Evolutionary conservation across 345 rosid genomes (phyloP).

Genomic region (Carallia brachiata): DNA sequence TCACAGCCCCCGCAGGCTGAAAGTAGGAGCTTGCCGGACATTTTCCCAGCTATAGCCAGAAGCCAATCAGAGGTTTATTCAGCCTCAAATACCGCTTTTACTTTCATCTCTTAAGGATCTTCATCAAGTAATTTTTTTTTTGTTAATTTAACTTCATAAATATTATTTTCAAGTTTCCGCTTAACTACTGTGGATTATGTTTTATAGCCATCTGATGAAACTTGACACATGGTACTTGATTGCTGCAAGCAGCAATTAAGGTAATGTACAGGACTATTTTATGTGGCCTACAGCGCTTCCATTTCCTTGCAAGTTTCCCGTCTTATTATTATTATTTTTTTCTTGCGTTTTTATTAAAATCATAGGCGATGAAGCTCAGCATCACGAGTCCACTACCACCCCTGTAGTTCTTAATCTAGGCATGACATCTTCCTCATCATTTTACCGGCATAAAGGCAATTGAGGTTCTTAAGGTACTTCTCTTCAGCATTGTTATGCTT

Average conservation of each 20-base stretch:
- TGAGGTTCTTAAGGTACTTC: constrained; percentile 84
- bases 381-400: constrained; percentile 59
- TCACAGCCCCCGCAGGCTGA: constrained; percentile 76
- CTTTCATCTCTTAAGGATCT: constrained; percentile 62
- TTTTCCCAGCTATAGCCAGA: constrained; percentile 75
- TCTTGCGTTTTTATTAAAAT: constrained; percentile 13
- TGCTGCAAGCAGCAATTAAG: constrained; percentile 69
- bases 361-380: constrained; percentile 57
- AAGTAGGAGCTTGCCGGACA: constrained; percentile 89
- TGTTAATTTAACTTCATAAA: background rate
- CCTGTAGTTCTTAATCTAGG: constrained; percentile 86
- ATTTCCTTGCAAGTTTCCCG: constrained; percentile 6
- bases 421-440: constrained; percentile 75
- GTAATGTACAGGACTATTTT: constrained; percentile 43
- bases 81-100: constrained; percentile 38
- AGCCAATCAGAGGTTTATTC: constrained; percentile 49
- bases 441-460: constrained; percentile 72
- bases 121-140: constrained; percentile 62
- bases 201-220: constrained; percentile 82
- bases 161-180: constrained; percentile 13
- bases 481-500: background rate
- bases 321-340: background rate
- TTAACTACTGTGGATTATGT: constrained; percentile 23
- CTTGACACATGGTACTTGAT: constrained; percentile 82
- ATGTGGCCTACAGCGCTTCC: background rate